Percentiles rank a stretch among this genome's conserved stretches.
Conservation (phyloP, 1,139 yeast genomes). For the Hyphopichia burtonii region DNA sequence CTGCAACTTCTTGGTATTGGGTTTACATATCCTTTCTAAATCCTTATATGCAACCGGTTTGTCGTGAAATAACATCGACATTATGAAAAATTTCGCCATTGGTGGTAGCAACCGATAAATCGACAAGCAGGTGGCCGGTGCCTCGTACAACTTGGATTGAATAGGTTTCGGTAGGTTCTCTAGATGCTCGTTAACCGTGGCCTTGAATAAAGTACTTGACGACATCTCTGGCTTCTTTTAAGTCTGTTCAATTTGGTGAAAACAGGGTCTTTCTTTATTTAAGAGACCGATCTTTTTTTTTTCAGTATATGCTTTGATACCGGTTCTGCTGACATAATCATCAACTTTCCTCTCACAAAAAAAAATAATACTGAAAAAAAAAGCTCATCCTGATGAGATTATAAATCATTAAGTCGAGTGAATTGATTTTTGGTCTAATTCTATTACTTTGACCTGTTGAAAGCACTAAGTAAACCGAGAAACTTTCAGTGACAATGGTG, state of each 20-base stretch:
- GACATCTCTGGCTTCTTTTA: slow-evolving; percentile 24
- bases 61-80: slow-evolving; percentile 84
- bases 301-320: background rate
- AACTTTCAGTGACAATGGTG: slow-evolving; percentile 5
- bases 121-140: slow-evolving; percentile 93
- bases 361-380: background rate
- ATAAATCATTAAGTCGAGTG: background rate
- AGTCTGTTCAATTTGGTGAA: too few species aligned
- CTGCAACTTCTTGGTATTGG: slow-evolving; percentile 52
- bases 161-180: slow-evolving; percentile 87
- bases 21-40: slow-evolving; percentile 75
- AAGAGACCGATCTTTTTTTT: too few species aligned
- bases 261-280: too few species aligned
- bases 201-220: slow-evolving; percentile 53
- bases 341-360: background rate
- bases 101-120: slow-evolving; percentile 85
- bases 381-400: background rate
- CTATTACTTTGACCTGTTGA: background rate
- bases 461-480: too few species aligned
- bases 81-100: slow-evolving; percentile 82
- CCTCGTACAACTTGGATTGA: slow-evolving; percentile 69
- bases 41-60: slow-evolving; percentile 67
- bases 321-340: background rate
- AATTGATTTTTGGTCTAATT: background rate
- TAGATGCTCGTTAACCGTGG: slow-evolving; percentile 84